Conservation (phyloP, 2,329 filamentous ascomycete species). For the Dothiorella sarmentorum region DNA sequence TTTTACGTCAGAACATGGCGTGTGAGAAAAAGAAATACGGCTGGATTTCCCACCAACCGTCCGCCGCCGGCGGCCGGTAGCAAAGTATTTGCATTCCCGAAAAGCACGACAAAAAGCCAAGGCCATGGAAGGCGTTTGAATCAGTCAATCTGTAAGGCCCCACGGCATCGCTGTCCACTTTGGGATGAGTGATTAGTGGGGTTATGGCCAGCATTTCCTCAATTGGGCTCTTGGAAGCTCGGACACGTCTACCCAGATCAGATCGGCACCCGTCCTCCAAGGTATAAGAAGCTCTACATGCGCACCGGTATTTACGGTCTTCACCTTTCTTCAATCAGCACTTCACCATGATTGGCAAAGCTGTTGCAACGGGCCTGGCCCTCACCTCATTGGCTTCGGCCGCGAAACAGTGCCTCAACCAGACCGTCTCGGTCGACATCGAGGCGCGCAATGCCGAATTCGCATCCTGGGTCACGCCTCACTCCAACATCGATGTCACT, state of each 20-base stretch:
- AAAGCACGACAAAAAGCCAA: too few species aligned
- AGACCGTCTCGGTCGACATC: slow-evolving; percentile 14
- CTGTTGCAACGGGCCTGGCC: neutral
- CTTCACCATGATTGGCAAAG: neutral
- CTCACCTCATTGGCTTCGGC: slow-evolving; percentile 10
- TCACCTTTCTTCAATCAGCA: neutral
- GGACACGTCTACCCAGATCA: too few species aligned
- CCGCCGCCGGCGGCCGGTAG: neutral
- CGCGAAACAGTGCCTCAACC: slow-evolving; percentile 14
- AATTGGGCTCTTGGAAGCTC: neutral
- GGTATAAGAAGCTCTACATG: neutral
- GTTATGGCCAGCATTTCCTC: too few species aligned
- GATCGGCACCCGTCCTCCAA: too few species aligned
- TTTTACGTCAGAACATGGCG: neutral
- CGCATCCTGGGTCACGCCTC: neutral
- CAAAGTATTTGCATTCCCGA: too few species aligned
- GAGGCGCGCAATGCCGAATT: slow-evolving; percentile 7
- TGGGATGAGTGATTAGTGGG: too few species aligned
- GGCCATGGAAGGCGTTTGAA: too few species aligned
- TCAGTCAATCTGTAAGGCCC: too few species aligned
- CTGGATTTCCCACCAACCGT: neutral
- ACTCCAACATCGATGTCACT: slow-evolving; percentile 53
- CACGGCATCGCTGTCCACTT: too few species aligned
- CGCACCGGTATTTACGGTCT: neutral
- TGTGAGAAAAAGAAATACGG: too few species aligned